These are phyloP conservation scores for Arthrobotrys megalospora DNA, from an alignment of 2,329 filamentous ascomycete genomes.

Conservation along the genomic window DNA sequence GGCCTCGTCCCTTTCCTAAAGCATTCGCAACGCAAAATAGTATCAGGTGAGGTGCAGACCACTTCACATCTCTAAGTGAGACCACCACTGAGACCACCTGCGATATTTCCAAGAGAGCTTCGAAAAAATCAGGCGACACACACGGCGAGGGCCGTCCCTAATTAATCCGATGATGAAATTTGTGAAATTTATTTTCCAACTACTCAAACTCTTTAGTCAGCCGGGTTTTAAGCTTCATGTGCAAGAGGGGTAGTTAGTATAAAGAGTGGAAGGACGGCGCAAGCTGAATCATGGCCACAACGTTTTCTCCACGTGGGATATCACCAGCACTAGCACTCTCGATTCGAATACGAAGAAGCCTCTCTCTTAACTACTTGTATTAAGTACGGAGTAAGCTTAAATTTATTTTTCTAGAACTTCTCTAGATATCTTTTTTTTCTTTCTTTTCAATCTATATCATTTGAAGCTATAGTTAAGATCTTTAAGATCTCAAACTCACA, in stretches of 20 bases:
- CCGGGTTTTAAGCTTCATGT: slow-evolving; percentile 14
- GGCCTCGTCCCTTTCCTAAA: slow-evolving; percentile 17
- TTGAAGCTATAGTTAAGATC: slow-evolving; percentile 18
- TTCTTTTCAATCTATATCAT: slow-evolving; percentile 11
- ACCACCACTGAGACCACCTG: slow-evolving; percentile 25
- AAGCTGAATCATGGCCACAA: slow-evolving; percentile 36
- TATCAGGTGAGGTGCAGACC: slow-evolving; percentile 62
- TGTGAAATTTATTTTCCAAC: slow-evolving; percentile 29
- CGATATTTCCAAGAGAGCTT: slow-evolving; percentile 30
- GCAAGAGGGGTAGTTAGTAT: slow-evolving; percentile 16
- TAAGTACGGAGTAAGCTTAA: slow-evolving; percentile 25
- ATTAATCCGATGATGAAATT: slow-evolving; percentile 46
- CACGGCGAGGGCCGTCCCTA: slow-evolving; percentile 51
- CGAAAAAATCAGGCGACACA: slow-evolving; percentile 45
- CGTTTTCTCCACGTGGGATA: slow-evolving; percentile 33
- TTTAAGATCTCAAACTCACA: slow-evolving; percentile 8
- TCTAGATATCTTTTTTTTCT: slow-evolving; percentile 16
- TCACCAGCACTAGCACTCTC: slow-evolving; percentile 31
- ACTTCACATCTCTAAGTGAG: slow-evolving; percentile 34
- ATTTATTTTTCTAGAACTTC: slow-evolving; percentile 17
- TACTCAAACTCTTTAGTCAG: slow-evolving; percentile 24
- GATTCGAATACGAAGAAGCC: slow-evolving; percentile 30
- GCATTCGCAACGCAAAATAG: slow-evolving; percentile 37
- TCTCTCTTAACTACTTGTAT: slow-evolving; percentile 26
- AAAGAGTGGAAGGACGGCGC: slow-evolving; percentile 26